phyloP scores from a whole-genome alignment of 768 basidiomycete genomes.

The Rhodotorula paludigena region DNA sequence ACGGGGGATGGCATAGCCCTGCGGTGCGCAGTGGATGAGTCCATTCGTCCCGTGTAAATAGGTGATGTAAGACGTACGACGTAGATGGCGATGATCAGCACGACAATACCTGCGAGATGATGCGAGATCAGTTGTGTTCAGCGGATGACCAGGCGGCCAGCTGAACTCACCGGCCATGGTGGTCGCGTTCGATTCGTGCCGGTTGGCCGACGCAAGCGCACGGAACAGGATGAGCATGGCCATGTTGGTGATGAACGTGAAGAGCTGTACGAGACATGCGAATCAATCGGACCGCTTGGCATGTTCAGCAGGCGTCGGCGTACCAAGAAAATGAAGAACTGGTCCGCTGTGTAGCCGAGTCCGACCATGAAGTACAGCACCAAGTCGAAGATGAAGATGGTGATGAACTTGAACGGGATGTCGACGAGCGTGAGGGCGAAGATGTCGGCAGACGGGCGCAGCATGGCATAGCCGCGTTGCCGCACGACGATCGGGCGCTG shows the following conservation, averaged over 20 bases:
- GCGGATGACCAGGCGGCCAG: too few species aligned
- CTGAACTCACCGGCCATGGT: slow-evolving; percentile 25
- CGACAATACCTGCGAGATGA: slow-evolving; percentile 4
- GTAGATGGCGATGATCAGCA: slow-evolving; percentile 48
- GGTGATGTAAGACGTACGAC: slow-evolving; percentile 27
- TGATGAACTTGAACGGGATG: slow-evolving; percentile 45
- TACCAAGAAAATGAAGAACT: slow-evolving; percentile 50
- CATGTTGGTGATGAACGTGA: slow-evolving; percentile 47
- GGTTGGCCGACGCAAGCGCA: slow-evolving; percentile 32
- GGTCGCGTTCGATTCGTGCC: slow-evolving; percentile 31
- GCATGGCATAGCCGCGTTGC: slow-evolving; percentile 51
- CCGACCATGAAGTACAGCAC: slow-evolving; percentile 49
- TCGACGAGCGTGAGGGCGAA: slow-evolving; percentile 46
- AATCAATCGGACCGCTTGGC: too few species aligned
- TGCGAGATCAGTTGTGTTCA: too few species aligned
- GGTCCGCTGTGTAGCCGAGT: slow-evolving; percentile 48
- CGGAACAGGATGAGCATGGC: slow-evolving; percentile 35
- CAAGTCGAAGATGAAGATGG: slow-evolving; percentile 36
- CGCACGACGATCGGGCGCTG: slow-evolving; percentile 42
- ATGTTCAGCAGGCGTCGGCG: too few species aligned
- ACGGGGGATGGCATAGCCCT: slow-evolving; percentile 44
- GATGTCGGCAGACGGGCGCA: slow-evolving; percentile 51
- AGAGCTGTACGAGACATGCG: slow-evolving; percentile 33
- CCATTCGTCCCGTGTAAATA: not conserved
- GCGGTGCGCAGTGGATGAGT: not conserved